Base-by-base conservation (phyloP, 768 basidiomycete species). In the Dacryopinax primogenitus region DNA sequence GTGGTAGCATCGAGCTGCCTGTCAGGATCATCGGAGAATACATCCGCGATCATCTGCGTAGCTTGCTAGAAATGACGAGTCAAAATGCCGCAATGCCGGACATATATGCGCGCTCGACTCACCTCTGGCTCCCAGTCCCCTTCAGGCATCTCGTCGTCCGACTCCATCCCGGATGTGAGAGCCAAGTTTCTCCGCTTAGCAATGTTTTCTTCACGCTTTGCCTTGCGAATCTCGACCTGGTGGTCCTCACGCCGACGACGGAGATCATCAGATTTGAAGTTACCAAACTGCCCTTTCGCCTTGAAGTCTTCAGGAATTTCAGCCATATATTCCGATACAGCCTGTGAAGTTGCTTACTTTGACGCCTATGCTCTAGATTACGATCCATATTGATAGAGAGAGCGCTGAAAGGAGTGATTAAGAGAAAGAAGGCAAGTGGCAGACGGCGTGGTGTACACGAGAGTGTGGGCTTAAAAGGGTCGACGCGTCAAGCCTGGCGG, bases 181-280 rank as follows among this genome's bases (percentile, higher is more conserved):
- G 92, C 81, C 74, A 95, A 90, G 76, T 97, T 97, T 68, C 96
- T 82, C 76, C 96, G 84, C 81, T 99, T 99, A 66, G 94, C 90
- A 68, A 98, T 94, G 75, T 93, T 94, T 77, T 99, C 96, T 75
- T 99, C 96, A 71, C 96, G 83, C 79, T 98, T 98, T 79, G 95
- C 92, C 73, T 92, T 84, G 74, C 96, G 84, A 81, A 99, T 97
- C 82, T 98, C 96, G 65, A 99, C 96, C 73, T 98, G 94, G 74
- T 95, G 92, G 75, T 99, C 94, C 76, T 98, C 96, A 66, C 96
- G 86, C 75, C 95, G 87, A 77, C 93, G 87, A 71, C 95, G 86
- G 71, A 98, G 88, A 75, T 98, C 92, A 67, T 95, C 92, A 71
- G 85, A 86, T 76, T 92, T 93, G 69, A 93, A 80, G 69, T 83